Percentiles rank a stretch among this genome's conserved stretches.
phyloP scores from a whole-genome alignment of 768 basidiomycete genomes.

The Cystobasidium onofrii region DNA sequence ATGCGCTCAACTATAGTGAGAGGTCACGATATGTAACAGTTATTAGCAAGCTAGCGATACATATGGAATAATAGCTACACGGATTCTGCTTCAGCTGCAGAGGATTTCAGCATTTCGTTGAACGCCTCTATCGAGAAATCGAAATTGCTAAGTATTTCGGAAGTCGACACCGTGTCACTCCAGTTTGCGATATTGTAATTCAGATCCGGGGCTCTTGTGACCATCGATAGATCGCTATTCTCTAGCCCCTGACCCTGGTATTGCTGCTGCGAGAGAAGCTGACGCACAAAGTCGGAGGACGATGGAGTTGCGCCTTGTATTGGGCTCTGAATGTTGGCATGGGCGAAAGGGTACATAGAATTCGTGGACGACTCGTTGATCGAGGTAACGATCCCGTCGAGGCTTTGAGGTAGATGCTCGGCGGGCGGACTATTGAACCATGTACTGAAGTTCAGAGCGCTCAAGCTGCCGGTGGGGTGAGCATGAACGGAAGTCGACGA shows the following conservation, averaged over 20 bases:
- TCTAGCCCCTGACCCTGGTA: not conserved
- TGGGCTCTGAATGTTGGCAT: not conserved
- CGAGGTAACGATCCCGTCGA: not conserved
- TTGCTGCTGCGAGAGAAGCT: not conserved
- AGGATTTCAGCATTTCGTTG: not conserved
- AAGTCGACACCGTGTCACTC: not conserved
- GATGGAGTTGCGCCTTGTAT: not conserved
- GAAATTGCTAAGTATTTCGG: constrained; percentile 6
- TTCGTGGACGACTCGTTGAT: not conserved
- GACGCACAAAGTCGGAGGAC: not conserved
- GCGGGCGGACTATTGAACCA: not conserved
- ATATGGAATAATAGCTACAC: not conserved
- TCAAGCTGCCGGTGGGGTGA: not conserved
- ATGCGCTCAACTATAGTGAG: no score
- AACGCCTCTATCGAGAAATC: constrained; percentile 20
- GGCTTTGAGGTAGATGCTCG: not conserved
- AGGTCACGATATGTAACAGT: not conserved
- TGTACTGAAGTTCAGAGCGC: not conserved
- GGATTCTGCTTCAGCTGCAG: not conserved
- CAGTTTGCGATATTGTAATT: not conserved
- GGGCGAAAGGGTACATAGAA: not conserved
- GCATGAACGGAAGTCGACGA: not conserved
- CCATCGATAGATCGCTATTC: not conserved
- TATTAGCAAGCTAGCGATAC: not conserved
- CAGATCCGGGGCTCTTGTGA: not conserved